Percentiles rank a stretch among this genome's conserved stretches.
Evolutionary conservation across 164 flowering plant genomes (phyloP).

Genomic region (Platanus orientalis): DNA sequence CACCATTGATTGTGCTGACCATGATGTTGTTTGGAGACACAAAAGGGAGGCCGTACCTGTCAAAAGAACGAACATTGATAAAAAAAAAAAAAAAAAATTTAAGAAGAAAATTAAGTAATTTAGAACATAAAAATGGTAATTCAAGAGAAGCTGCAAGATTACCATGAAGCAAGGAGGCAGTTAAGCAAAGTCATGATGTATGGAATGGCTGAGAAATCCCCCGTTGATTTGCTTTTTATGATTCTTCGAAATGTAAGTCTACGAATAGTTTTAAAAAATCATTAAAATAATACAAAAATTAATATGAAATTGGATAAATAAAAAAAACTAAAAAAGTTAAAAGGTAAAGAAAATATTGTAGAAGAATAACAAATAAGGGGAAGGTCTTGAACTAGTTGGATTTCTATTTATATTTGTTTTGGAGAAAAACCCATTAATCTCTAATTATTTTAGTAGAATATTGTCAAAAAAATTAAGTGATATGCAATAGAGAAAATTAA

Average conservation of each 20-base stretch:
- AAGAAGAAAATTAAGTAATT: background rate
- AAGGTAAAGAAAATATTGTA: too few relatives aligned
- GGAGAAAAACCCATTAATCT: too few relatives aligned
- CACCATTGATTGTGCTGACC: constrained; percentile 70
- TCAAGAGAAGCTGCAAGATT: background rate
- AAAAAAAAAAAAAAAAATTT: background rate
- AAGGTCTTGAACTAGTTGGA: too few relatives aligned
- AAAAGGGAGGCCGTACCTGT: constrained; percentile 88
- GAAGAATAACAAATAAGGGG: too few relatives aligned
- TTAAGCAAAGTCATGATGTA: constrained; percentile 84
- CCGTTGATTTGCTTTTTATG: constrained; percentile 61
- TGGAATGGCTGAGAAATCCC: constrained; percentile 90
- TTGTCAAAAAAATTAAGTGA: too few relatives aligned
- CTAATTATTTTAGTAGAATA: too few relatives aligned
- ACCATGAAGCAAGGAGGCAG: constrained; percentile 92
- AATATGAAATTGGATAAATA: too few relatives aligned
- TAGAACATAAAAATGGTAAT: background rate
- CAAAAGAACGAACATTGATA: background rate
- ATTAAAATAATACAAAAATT: background rate
- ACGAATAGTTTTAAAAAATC: background rate
- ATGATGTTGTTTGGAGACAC: constrained; percentile 73
- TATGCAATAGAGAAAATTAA: too few relatives aligned
- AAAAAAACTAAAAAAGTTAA: too few relatives aligned
- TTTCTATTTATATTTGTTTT: too few relatives aligned
- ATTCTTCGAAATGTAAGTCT: constrained; percentile 87